These are phyloP conservation scores for Colletotrichum karsti DNA, from an alignment of 2,329 filamentous ascomycete species.

Conservation along the genomic window DNA sequence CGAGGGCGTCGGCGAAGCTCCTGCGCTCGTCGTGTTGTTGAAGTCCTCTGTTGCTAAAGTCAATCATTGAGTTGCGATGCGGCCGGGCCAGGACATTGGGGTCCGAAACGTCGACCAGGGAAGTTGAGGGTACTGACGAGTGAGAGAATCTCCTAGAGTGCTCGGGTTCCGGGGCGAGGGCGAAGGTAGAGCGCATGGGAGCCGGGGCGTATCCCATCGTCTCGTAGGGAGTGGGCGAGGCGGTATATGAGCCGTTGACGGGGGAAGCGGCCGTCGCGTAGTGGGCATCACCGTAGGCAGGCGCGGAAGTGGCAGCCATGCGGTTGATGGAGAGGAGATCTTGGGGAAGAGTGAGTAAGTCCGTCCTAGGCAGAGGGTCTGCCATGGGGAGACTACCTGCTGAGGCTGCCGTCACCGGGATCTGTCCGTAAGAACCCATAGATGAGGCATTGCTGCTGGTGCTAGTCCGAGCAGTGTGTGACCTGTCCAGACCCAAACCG, in stretches of 20 bases:
- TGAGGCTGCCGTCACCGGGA: conserved; percentile 78
- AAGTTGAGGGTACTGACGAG: conserved; percentile 75
- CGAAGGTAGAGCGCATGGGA: conserved; percentile 66
- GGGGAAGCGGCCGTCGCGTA: conserved; percentile 75
- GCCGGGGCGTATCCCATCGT: conserved; percentile 78
- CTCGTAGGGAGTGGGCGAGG: conserved; percentile 77
- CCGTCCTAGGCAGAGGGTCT: conserved; percentile 68
- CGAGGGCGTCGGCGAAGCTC: conserved; percentile 87
- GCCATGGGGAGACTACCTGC: conserved; percentile 71
- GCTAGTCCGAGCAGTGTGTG: conserved; percentile 60
- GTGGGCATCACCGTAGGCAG: conserved; percentile 75
- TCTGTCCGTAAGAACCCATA: conserved; percentile 76
- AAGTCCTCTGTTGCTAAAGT: conserved; percentile 53
- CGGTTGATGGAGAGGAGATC: conserved; percentile 79
- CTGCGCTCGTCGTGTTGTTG: conserved; percentile 62
- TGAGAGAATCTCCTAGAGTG: conserved; percentile 78
- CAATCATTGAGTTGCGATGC: conserved; percentile 71
- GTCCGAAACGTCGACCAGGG: conserved; percentile 57
- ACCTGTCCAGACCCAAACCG: conserved; percentile 65
- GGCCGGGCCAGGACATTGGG: conserved; percentile 43
- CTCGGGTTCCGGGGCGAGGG: conserved; percentile 65
- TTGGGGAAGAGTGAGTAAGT: conserved; percentile 76
- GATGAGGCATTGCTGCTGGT: conserved; percentile 65
- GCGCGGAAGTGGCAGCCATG: conserved; percentile 63
- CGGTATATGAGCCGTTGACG: conserved; percentile 71